Evolutionary conservation across 495 filamentous ascomycete species (phyloP), one percentile per base, ranked within the genome.

Genomic region (Cercophora sp.): DNA sequence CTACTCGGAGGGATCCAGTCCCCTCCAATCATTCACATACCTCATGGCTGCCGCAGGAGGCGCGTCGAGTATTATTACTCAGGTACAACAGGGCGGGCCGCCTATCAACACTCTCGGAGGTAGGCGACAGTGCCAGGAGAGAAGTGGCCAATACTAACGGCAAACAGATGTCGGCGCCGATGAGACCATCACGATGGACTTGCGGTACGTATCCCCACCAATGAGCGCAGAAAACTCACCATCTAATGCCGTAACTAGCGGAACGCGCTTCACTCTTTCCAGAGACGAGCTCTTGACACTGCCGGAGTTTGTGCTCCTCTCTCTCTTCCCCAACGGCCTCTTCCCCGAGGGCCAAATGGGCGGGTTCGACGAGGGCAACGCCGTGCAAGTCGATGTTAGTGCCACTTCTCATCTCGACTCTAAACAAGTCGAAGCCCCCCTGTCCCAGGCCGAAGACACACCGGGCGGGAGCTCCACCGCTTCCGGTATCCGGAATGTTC

Each of bases 341-440:
- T 91, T 99, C 47, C 94, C 93, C 1, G 94, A 99, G 69, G 92
- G 92, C 8, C 92, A 97, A 61, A 88, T 95, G 81, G 92, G 89
- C 58, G 87, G 88, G 31, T 96, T 91, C 66, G 67, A 78, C 26
- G 93, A 96, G 62, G 87, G 89, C 25, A 93, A 96, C 65, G 84
- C 94, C 52, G 95, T 96, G 63, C 89, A 91, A 60, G 91, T 99
- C 63, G 93, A 99, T 79, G 93, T 98, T 74, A 74, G 89, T 85
- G 57, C 45, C 50, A 49, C 52, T 46, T 40, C 47, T 56, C 36
- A 45, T 43, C n/a, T 36, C 18, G 16, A 22, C 15, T n/a, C 1
- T 37, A 20, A 48, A 31, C 5, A 24, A 35, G 37, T 20, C 43
- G 20, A 48, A 23, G 6, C 24, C 4, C 29, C 46, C 26, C 16